These are phyloP conservation scores for Exophiala phaeomuriformis DNA, from an alignment of 2,329 filamentous ascomycete genomes.

Conservation along the genomic window DNA sequence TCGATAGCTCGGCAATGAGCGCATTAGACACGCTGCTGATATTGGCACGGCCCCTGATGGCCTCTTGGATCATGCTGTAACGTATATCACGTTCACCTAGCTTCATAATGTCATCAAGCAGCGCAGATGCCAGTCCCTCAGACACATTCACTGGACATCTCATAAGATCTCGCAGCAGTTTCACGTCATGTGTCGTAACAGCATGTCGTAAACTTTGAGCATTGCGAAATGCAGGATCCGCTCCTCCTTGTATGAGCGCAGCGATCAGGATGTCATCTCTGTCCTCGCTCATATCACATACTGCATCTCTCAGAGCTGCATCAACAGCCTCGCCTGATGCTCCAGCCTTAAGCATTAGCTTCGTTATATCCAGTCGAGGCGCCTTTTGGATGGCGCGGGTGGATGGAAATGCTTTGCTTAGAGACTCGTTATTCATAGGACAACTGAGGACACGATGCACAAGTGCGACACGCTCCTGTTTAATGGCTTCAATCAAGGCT, in stretches of 20 bases:
- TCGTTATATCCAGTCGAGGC: constrained; percentile 1
- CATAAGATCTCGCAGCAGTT: neutral
- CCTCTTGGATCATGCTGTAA: constrained; percentile 3
- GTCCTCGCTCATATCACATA: neutral
- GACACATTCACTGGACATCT: neutral
- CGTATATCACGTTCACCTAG: neutral
- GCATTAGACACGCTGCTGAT: constrained; percentile 1
- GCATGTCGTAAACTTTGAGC: constrained; percentile 2
- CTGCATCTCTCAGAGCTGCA: constrained; percentile 5
- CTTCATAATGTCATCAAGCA: neutral
- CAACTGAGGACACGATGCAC: neutral
- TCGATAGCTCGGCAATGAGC: neutral
- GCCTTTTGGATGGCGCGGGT: neutral
- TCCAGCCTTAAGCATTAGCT: neutral
- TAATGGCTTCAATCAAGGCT: constrained; percentile 4
- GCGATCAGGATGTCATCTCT: constrained; percentile 1
- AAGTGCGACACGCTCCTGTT: neutral
- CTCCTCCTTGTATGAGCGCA: constrained; percentile 5
- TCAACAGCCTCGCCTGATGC: constrained; percentile 5
- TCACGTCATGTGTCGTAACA: neutral
- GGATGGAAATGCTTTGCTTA: constrained; percentile 2
- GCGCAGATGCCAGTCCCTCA: neutral
- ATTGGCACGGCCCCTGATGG: constrained; percentile 1
- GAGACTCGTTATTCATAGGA: neutral
- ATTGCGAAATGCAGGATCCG: constrained; percentile 2